Conservation (phyloP, 192 early-diverging fungal species). For the Paraglomus occultum region DNA sequence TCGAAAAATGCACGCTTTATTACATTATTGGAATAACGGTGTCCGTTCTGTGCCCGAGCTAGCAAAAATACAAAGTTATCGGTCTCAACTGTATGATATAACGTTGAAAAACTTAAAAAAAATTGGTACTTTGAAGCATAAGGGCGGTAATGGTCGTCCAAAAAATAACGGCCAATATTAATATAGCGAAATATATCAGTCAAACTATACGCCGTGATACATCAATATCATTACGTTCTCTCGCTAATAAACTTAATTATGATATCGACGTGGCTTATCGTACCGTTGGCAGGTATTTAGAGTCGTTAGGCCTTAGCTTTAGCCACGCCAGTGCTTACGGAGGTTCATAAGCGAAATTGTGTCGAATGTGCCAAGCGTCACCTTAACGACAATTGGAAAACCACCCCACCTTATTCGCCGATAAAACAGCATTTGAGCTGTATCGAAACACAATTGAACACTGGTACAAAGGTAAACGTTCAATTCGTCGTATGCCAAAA, state of each 20-base stretch:
- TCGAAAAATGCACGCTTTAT: too few species aligned
- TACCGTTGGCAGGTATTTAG: background rate
- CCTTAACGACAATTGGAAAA: too few species aligned
- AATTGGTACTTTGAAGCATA: too few species aligned
- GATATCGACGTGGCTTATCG: background rate
- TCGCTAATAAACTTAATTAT: background rate
- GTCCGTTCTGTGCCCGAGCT: too few species aligned
- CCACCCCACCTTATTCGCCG: constrained; percentile 3
- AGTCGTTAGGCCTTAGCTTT: background rate
- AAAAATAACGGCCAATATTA: too few species aligned
- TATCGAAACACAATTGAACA: constrained; percentile 2
- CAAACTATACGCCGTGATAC: background rate
- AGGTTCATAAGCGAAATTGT: background rate
- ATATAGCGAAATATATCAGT: too few species aligned
- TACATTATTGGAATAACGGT: too few species aligned
- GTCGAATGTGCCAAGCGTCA: constrained; percentile 8
- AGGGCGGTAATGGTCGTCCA: too few species aligned
- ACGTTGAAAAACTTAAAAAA: too few species aligned
- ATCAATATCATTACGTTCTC: background rate
- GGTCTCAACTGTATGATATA: too few species aligned
- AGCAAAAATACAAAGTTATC: too few species aligned
- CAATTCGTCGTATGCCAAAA: too few species aligned
- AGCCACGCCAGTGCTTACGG: background rate
- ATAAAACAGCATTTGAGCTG: constrained; percentile 7
- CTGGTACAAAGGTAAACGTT: constrained; percentile 9